Evolutionary conservation across 495 filamentous ascomycete species (phyloP).

Genomic region (Lineolata rhizophorae): DNA sequence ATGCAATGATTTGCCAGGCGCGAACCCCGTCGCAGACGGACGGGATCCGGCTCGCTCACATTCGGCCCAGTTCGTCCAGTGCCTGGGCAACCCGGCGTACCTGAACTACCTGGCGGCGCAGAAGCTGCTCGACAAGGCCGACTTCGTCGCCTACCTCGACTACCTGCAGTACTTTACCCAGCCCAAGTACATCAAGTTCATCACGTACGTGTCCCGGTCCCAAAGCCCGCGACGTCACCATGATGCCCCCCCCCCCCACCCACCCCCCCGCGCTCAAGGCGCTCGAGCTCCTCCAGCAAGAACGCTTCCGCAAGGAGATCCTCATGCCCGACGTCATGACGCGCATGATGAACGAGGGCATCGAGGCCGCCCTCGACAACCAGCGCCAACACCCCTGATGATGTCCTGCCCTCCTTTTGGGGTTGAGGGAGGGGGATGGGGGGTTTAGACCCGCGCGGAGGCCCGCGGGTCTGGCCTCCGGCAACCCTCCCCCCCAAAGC

Average conservation of each 20-base stretch:
- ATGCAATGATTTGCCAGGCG: slow-evolving; percentile 4
- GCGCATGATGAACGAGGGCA: slow-evolving; percentile 34
- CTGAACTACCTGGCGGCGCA: slow-evolving; percentile 47
- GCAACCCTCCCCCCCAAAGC: no score
- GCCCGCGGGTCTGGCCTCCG: no score
- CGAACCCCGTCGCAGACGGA: not conserved
- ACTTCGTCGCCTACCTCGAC: slow-evolving; percentile 58
- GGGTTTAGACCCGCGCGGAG: no score
- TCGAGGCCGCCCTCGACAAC: slow-evolving; percentile 18
- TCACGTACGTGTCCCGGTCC: slow-evolving; percentile 21
- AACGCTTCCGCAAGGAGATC: slow-evolving; percentile 62
- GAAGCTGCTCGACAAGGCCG: slow-evolving; percentile 32
- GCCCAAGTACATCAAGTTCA: slow-evolving; percentile 63
- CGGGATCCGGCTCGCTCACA: slow-evolving; percentile 6
- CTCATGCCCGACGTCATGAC: slow-evolving; percentile 51
- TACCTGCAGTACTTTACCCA: slow-evolving; percentile 73
- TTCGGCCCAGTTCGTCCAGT: slow-evolving; percentile 55
- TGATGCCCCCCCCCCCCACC: slow-evolving; percentile 2
- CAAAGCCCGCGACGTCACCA: slow-evolving; percentile 3
- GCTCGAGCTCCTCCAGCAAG: slow-evolving; percentile 63
- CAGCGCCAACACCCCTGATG: no score
- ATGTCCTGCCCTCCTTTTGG: no score
- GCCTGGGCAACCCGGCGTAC: slow-evolving; percentile 68
- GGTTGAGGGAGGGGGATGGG: no score
- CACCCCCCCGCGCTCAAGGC: slow-evolving; percentile 56